phyloP scores from a whole-genome alignment of 208 protist genomes.

The Acanthamoeba quina region DNA sequence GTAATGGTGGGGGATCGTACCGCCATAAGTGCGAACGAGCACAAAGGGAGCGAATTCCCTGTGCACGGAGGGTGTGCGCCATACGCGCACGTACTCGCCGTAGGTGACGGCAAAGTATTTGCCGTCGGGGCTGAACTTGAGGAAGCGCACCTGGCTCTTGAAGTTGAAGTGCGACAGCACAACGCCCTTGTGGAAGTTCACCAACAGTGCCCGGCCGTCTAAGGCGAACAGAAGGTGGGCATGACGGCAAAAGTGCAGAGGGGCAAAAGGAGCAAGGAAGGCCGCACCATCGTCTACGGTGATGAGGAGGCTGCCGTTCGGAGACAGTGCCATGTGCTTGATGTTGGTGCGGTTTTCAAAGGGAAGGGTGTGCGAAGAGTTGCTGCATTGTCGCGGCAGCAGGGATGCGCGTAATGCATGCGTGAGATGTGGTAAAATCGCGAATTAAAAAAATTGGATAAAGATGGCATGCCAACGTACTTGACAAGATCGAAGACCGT shows the following conservation, averaged over 20 bases:
- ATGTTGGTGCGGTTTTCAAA: constrained; percentile 88
- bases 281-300: constrained; percentile 81
- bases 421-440: background rate
- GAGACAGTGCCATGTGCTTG: constrained; percentile 83
- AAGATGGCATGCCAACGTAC: constrained; percentile 74
- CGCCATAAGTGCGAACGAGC: constrained; percentile 82
- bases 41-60: constrained; percentile 87
- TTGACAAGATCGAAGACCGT: constrained; percentile 91
- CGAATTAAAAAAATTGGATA: background rate
- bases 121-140: constrained; percentile 87
- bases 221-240: background rate
- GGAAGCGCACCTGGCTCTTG: constrained; percentile 77
- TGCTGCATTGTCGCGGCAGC: background rate
- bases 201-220: constrained; percentile 86
- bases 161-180: constrained; percentile 89
- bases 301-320: constrained; percentile 79
- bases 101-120: constrained; percentile 78
- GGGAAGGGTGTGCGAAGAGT: constrained; percentile 72
- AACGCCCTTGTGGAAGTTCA: constrained; percentile 84
- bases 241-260: background rate
- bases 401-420: background rate
- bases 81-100: constrained; percentile 81
- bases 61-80: constrained; percentile 79
- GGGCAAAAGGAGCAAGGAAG: background rate
- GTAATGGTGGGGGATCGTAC: background rate